Evolutionary conservation across 345 rosid genomes (phyloP).

Genomic region (Populus deltoides): DNA sequence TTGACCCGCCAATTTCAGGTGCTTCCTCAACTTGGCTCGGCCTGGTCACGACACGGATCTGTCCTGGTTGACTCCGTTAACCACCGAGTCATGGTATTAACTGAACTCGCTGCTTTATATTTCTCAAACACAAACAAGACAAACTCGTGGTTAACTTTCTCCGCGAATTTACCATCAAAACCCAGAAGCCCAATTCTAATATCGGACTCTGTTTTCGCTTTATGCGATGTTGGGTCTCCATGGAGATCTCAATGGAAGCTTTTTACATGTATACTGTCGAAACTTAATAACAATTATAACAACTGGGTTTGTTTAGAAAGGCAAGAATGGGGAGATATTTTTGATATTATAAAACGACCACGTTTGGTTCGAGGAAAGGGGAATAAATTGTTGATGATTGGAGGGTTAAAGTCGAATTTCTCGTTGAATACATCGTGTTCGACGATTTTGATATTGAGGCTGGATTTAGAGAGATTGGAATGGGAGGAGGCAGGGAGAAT

Average conservation of each 20-base stretch:
- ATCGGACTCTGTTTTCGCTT: constrained; percentile 57
- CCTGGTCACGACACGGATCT: constrained; percentile 86
- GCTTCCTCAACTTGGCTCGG: constrained; percentile 82
- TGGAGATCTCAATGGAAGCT: constrained; percentile 91
- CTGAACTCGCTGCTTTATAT: constrained; percentile 72
- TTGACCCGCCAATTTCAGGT: constrained; percentile 64
- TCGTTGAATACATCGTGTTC: constrained; percentile 73
- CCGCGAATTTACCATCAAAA: constrained; percentile 79
- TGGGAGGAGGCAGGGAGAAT: constrained; percentile 92
- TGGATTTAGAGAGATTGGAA: constrained; percentile 73
- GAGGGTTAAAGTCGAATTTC: constrained; percentile 69
- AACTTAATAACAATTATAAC: constrained; percentile 25
- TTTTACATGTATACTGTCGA: constrained; percentile 41
- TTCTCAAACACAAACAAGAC: constrained; percentile 35
- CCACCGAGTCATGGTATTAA: constrained; percentile 72
- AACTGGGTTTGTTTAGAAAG: constrained; percentile 75
- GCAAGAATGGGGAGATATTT: constrained; percentile 81
- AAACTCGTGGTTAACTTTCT: constrained; percentile 62
- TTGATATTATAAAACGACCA: constrained; percentile 78
- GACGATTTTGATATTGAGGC: constrained; percentile 67
- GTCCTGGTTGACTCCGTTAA: constrained; percentile 66
- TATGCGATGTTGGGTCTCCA: constrained; percentile 86
- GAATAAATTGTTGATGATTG: constrained; percentile 68
- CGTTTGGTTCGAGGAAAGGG: constrained; percentile 61
- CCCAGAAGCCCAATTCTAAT: constrained; percentile 74